Evolutionary conservation across 2,329 filamentous ascomycete species (phyloP).

Genomic region (Conoideocrella luteorostrata): DNA sequence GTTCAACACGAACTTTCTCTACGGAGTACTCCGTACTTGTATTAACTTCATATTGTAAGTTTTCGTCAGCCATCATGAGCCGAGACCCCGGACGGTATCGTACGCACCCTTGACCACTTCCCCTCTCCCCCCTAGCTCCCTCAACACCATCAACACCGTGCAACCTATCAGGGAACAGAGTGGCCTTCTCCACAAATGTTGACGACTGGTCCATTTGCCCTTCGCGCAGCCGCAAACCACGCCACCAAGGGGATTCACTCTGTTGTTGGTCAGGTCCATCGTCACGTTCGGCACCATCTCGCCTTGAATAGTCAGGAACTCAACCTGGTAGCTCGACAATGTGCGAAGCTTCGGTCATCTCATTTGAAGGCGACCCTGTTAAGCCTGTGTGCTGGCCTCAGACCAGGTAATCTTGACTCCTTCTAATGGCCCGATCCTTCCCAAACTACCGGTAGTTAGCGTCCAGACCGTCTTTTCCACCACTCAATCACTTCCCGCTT

Average conservation of each 20-base stretch:
- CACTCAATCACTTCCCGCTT: conserved; percentile 1
- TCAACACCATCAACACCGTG: neutral
- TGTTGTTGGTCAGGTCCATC: neutral
- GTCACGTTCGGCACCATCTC: neutral
- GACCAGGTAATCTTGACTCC: neutral
- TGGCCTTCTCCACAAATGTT: neutral
- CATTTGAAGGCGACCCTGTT: too few species aligned
- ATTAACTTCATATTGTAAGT: too few species aligned
- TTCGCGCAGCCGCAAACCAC: neutral
- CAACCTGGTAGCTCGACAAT: neutral
- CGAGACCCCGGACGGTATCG: neutral
- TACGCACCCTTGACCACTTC: neutral
- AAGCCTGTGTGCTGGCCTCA: too few species aligned
- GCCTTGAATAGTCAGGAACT: neutral
- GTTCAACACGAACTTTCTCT: too few species aligned
- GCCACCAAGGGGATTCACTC: neutral
- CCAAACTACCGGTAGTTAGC: neutral
- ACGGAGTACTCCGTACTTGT: too few species aligned
- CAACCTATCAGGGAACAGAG: neutral
- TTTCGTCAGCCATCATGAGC: too few species aligned
- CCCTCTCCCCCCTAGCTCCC: too few species aligned
- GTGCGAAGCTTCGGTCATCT: too few species aligned
- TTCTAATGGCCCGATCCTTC: neutral
- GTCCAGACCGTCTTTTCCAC: neutral
- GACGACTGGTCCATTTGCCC: too few species aligned